A percentile compares a stretch with the other conserved stretches of the same genome.
phyloP scores from a whole-genome alignment of 345 rosid genomes.

The Aquilaria malaccensis region DNA sequence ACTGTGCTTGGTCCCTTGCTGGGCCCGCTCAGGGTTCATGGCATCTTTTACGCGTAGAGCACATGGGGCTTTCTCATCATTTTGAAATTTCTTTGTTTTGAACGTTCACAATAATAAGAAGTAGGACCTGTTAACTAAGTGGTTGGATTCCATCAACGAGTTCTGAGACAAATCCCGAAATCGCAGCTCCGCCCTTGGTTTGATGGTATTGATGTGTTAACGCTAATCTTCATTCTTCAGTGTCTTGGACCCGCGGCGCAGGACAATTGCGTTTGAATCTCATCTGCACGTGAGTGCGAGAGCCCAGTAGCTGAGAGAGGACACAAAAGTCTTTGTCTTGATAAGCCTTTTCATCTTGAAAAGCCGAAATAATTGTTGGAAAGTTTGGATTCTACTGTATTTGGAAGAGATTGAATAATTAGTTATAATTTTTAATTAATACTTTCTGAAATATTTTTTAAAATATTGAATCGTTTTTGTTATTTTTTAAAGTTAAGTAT shows the following conservation, averaged over 20 bases:
- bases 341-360: conserved; percentile 5
- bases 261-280: background rate
- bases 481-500: too few relatives aligned
- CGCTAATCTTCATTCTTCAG: too few relatives aligned
- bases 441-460: too few relatives aligned
- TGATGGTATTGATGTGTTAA: conserved; percentile 5
- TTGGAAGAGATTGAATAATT: too few relatives aligned
- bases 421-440: too few relatives aligned
- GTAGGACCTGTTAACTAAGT: too few relatives aligned
- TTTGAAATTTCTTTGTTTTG: conserved; percentile 13
- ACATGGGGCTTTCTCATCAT: conserved; percentile 20
- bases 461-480: too few relatives aligned
- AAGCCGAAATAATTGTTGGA: conserved; percentile 1
- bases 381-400: conserved; percentile 1
- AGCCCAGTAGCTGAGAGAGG: conserved; percentile 14
- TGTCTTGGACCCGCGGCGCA: conserved; percentile 11
- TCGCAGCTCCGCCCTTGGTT: background rate
- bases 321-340: conserved; percentile 7
- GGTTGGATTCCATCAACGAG: too few relatives aligned
- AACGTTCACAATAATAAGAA: background rate
- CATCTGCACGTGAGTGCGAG: conserved; percentile 3
- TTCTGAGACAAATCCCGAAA: background rate
- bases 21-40: conserved; percentile 3
- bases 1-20: background rate
- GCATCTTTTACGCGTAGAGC: conserved; percentile 3